phyloP scores from a whole-genome alignment of 805 yeast genomes.

The Myxozyma monticola region DNA sequence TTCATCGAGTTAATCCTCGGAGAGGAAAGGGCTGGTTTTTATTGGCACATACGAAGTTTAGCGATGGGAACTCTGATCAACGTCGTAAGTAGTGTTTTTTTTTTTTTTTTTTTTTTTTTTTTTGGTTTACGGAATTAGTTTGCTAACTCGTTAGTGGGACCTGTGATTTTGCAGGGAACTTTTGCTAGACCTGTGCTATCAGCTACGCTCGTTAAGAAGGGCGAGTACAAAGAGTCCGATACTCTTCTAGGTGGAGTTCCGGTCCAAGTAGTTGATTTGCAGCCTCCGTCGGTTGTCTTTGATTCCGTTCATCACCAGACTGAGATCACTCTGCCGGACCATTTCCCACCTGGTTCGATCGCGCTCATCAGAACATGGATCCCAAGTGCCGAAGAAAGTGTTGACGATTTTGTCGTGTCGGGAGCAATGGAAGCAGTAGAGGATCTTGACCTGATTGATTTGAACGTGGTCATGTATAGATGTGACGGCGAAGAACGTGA shows the following conservation, averaged over 20 bases:
- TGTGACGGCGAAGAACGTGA: conserved; percentile 90
- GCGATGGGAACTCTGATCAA: conserved; percentile 40
- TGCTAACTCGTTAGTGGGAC: conserved; percentile 29
- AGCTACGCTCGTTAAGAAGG: conserved; percentile 54
- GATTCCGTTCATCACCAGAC: conserved; percentile 49
- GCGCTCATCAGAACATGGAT: conserved; percentile 75
- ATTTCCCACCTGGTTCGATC: conserved; percentile 88
- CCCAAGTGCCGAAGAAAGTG: conserved; percentile 59
- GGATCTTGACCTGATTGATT: conserved; percentile 60
- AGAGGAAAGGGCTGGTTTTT: conserved; percentile 88
- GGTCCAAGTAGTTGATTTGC: conserved; percentile 56
- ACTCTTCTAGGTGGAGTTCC: conserved; percentile 62
- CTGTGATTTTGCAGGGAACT: conserved; percentile 40
- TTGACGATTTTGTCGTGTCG: conserved; percentile 59
- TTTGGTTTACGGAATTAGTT: background rate
- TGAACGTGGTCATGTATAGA: conserved; percentile 72
- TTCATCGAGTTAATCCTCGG: conserved; percentile 79
- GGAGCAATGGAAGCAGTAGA: conserved; percentile 77
- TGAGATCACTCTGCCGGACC: conserved; percentile 55
- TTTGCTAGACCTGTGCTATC: conserved; percentile 52
- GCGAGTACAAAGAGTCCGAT: conserved; percentile 47
- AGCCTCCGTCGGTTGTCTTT: conserved; percentile 50
- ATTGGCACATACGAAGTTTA: conserved; percentile 82
- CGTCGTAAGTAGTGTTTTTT: conserved; percentile 27
- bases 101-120: too few relatives aligned